These are phyloP conservation scores for Exidia glandulosa DNA, from an alignment of 768 basidiomycete species.

Conservation along the genomic window DNA sequence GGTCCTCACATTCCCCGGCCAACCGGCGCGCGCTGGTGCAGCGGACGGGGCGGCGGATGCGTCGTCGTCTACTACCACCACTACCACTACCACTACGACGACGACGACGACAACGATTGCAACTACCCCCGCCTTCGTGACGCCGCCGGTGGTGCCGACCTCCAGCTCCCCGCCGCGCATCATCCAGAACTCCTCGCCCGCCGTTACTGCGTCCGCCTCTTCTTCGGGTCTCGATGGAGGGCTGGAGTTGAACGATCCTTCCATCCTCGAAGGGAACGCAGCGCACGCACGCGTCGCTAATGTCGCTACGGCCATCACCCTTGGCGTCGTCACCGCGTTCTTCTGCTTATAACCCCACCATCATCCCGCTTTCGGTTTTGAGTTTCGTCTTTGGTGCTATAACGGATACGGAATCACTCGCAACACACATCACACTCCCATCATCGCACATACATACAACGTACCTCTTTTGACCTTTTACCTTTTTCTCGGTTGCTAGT, in stretches of 20 bases:
- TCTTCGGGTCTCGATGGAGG: neutral
- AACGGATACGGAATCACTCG: too few species aligned
- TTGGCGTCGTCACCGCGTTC: neutral
- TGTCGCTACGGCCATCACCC: neutral
- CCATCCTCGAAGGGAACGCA: neutral
- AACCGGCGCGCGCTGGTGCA: neutral
- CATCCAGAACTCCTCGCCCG: neutral
- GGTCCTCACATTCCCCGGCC: neutral
- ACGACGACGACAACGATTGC: neutral
- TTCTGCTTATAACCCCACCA: neutral
- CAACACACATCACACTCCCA: too few species aligned
- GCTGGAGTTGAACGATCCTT: neutral
- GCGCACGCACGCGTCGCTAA: neutral
- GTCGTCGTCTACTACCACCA: too few species aligned
- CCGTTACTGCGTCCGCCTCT: neutral
- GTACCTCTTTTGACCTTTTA: too few species aligned
- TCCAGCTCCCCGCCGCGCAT: neutral
- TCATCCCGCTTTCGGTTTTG: neutral
- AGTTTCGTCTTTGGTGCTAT: neutral
- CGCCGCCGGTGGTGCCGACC: neutral
- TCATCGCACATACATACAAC: too few species aligned
- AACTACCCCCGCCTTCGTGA: neutral
- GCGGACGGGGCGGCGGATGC: too few species aligned
- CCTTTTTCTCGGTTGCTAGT: neutral
- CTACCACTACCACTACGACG: neutral